These are phyloP conservation scores for Ceratocystiopsis brevicomis DNA, from an alignment of 2,329 filamentous ascomycete species.

Conservation along the genomic window DNA sequence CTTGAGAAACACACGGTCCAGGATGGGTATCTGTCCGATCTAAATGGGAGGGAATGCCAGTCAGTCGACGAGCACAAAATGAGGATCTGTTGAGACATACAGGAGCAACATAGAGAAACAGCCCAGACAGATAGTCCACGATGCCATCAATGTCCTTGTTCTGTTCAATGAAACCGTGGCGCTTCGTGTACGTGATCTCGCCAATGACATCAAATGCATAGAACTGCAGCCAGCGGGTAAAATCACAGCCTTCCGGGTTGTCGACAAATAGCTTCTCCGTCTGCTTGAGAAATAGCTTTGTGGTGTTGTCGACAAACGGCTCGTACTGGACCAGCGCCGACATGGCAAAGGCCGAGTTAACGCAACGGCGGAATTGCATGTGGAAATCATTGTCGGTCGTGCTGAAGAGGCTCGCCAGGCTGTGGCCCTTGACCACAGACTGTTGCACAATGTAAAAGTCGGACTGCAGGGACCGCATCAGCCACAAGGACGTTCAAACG, in stretches of 20 bases:
- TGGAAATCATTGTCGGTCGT: conserved; percentile 60
- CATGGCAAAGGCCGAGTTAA: conserved; percentile 65
- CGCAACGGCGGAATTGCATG: conserved; percentile 51
- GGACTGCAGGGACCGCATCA: conserved; percentile 27
- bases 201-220: conserved; percentile 72
- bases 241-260: conserved; percentile 33
- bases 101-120: conserved; percentile 54
- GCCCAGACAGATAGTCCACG: conserved; percentile 39
- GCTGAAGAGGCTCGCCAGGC: conserved; percentile 56
- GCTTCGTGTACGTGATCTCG: conserved; percentile 57
- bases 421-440: conserved; percentile 47
- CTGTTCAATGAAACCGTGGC: conserved; percentile 56
- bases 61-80: not conserved
- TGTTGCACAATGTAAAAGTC: conserved; percentile 69
- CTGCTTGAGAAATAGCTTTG: conserved; percentile 48
- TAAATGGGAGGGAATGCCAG: conserved; percentile 12
- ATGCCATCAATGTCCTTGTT: conserved; percentile 62
- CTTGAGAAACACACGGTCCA: conserved; percentile 53
- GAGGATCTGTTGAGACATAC: conserved; percentile 12
- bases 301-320: conserved; percentile 59
- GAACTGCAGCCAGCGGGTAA: conserved; percentile 57
- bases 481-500: not conserved
- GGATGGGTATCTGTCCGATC: conserved; percentile 53
- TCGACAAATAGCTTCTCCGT: conserved; percentile 36
- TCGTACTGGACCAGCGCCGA: conserved; percentile 60